These are phyloP conservation scores for Backusella parvicylindrica DNA, from an alignment of 192 early-diverging fungal species.

Conservation along the genomic window DNA sequence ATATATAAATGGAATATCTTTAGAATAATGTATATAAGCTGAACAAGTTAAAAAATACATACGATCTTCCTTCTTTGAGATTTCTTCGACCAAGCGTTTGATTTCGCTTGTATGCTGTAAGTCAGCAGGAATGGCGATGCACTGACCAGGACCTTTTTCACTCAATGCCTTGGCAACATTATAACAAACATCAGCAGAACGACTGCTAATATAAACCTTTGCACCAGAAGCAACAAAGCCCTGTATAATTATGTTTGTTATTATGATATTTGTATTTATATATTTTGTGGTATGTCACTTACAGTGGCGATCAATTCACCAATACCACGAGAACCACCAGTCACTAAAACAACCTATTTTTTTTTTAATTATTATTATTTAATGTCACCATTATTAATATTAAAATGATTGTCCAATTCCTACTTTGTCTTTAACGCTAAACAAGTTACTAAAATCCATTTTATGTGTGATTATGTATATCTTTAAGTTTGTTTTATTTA, in stretches of 20 bases:
- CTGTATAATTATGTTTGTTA: slow-evolving; percentile 10
- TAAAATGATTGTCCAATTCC: neutral
- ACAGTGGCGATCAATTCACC: slow-evolving; percentile 54
- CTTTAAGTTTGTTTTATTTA: neutral
- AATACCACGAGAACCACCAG: slow-evolving; percentile 69
- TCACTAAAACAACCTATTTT: slow-evolving; percentile 64
- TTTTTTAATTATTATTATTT: neutral
- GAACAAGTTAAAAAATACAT: neutral
- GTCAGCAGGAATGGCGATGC: slow-evolving; percentile 72
- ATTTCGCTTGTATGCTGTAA: slow-evolving; percentile 58
- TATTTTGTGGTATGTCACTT: neutral
- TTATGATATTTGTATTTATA: neutral
- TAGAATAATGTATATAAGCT: no score
- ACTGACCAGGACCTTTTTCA: slow-evolving; percentile 63
- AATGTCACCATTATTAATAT: neutral
- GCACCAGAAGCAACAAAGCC: slow-evolving; percentile 87
- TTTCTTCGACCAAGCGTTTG: slow-evolving; percentile 49
- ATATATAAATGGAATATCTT: neutral
- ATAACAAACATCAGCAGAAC: slow-evolving; percentile 61
- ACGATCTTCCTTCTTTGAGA: slow-evolving; percentile 59
- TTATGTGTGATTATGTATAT: neutral
- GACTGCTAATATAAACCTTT: slow-evolving; percentile 89
- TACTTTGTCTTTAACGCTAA: slow-evolving; percentile 70
- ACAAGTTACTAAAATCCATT: slow-evolving; percentile 38
- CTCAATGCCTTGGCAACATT: slow-evolving; percentile 67